Percentiles rank a stretch among this genome's conserved stretches.
Evolutionary conservation across 257 asterid genomes (phyloP).

Genomic region (Prunella vulgaris): DNA sequence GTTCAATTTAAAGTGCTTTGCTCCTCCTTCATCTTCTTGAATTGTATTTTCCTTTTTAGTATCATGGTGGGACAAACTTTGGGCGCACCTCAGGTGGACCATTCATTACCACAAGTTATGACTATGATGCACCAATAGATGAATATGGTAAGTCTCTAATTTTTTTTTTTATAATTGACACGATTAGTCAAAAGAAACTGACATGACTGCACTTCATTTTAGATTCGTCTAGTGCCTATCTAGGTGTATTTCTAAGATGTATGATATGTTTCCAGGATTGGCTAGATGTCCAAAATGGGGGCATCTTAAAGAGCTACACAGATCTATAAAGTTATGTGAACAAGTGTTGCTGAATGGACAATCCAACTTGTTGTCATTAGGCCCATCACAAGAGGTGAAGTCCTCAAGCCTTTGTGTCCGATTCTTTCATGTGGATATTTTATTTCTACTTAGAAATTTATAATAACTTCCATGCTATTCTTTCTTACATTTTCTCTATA

Average conservation of each 20-base stretch:
- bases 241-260: slow-evolving; percentile 17
- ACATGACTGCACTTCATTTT: not conserved
- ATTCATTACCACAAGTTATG: slow-evolving; percentile 89
- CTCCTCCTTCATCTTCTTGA: slow-evolving; percentile 6
- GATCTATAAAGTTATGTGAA: slow-evolving; percentile 71
- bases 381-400: slow-evolving; percentile 76
- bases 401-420: not conserved
- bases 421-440: not conserved
- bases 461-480: slow-evolving; percentile 9
- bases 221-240: slow-evolving; percentile 4
- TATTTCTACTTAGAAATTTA: not conserved
- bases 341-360: slow-evolving; percentile 56
- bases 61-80: slow-evolving; percentile 97
- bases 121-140: slow-evolving; percentile 94
- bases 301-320: slow-evolving; percentile 87
- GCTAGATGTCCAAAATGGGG: slow-evolving; percentile 92
- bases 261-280: slow-evolving; percentile 52
- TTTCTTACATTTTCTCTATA: not conserved
- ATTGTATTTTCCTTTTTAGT: slow-evolving; percentile 38
- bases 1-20: not conserved
- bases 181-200: slow-evolving; percentile 10
- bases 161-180: not conserved
- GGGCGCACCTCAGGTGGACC: slow-evolving; percentile 99
- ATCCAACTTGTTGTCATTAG: slow-evolving; percentile 44
- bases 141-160: slow-evolving; percentile 61